A percentile compares a stretch with the other conserved stretches of the same genome.
phyloP scores from a whole-genome alignment of 257 asterid genomes.

The Lithospermum erythrorhizon region DNA sequence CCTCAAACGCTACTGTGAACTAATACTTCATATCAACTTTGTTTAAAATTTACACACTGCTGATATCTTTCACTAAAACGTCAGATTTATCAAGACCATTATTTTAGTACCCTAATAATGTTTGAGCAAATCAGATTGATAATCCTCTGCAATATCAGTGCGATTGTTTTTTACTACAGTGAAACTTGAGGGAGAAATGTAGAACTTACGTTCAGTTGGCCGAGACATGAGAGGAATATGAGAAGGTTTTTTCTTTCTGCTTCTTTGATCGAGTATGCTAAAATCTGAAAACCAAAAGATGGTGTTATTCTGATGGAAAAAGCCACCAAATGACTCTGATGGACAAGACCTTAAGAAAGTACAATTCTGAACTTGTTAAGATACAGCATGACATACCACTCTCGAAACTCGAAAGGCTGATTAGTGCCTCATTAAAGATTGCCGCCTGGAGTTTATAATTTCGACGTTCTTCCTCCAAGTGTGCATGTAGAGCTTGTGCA shows the following conservation, averaged over 20 bases:
- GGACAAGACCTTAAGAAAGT: neutral
- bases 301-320: constrained; percentile 7
- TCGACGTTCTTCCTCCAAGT: constrained; percentile 66
- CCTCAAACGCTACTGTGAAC: too few relatives aligned
- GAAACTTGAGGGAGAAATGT: constrained; percentile 4
- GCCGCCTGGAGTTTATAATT: constrained; percentile 64
- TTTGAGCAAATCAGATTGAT: neutral
- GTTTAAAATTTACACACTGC: too few relatives aligned
- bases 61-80: too few relatives aligned
- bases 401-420: constrained; percentile 28
- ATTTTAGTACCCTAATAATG: neutral
- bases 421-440: constrained; percentile 65
- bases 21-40: too few relatives aligned
- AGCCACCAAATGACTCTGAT: constrained; percentile 7
- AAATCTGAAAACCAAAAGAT: constrained; percentile 36
- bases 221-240: constrained; percentile 60
- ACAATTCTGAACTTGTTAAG: neutral
- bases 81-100: too few relatives aligned
- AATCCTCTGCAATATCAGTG: neutral
- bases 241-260: constrained; percentile 51
- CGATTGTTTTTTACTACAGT: constrained; percentile 1
- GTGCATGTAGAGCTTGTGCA: constrained; percentile 45
- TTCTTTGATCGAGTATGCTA: constrained; percentile 21
- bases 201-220: constrained; percentile 79
- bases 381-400: constrained; percentile 13